Evolutionary conservation across 352 stramenopile species (phyloP), one percentile per base, ranked within the genome.

Genomic region (Pythium periplocum): DNA sequence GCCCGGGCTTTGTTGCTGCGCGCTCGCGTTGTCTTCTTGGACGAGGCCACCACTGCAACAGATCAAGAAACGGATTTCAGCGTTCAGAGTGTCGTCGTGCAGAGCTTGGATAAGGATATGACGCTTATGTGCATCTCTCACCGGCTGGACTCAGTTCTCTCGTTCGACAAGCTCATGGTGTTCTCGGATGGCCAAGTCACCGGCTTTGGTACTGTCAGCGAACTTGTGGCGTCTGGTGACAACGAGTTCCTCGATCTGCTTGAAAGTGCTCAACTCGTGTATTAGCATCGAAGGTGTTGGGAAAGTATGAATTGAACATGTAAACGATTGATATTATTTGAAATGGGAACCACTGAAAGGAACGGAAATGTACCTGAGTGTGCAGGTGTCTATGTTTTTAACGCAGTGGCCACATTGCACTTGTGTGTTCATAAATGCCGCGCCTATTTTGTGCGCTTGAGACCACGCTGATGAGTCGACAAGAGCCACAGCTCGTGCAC

Each of bases 101-200:
- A 96, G 45, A 66, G 86, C 35, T 83, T 97, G 33, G 98, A 98
- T 66, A 50, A 58, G 5, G 71, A 85, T 31, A 83, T 81, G 35
- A 98, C 96, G 30, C 71, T 97, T 33, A 66, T 98, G 1, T 98
- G 93, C 4, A 98, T 98, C 59, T 95, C 96, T 1, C 95, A 98
- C 62, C 71, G 95, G 9, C 73, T 98, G 0, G 86, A 96, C 51
- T 97, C 90, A 4, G 95, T 98, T 49, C 78, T 97, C 57, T 89
- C 98, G 53, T 93, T 83, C 57, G 92, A 98, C 61, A 78, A 83
- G 40, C 69, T 98, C 30, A 59, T 98, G 4, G 89, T 98, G 26
- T 65, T 98, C 40, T 74, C 95, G 45, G 61, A 95, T 57, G 93
- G 93, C 6, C 55, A 64, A 42, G 78, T 97, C 33, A 54, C 53